These are phyloP conservation scores for Tuber borchii DNA, from an alignment of 495 filamentous ascomycete species.

Conservation along the genomic window DNA sequence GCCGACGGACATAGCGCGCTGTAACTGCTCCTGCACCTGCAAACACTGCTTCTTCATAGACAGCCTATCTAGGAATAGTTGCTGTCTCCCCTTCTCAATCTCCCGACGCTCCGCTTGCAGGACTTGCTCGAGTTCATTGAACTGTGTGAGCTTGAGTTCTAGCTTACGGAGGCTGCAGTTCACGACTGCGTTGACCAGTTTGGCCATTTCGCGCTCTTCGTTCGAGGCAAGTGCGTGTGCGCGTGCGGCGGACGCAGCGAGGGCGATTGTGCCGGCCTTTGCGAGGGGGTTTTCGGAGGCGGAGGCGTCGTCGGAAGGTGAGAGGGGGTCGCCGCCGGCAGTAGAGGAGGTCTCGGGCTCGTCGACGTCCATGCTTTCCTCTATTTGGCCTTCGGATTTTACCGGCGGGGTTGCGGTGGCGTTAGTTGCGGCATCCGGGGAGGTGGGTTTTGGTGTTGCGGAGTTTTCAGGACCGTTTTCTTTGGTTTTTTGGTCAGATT, in stretches of 20 bases:
- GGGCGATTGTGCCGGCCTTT: conserved; percentile 65
- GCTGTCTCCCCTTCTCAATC: conserved; percentile 79
- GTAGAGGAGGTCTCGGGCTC: conserved; percentile 53
- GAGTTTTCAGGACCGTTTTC: conserved; percentile 52
- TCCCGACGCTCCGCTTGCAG: conserved; percentile 87
- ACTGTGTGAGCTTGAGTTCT: conserved; percentile 61
- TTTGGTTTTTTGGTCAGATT: conserved; percentile 49
- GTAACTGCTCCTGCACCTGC: conserved; percentile 72
- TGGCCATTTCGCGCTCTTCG: conserved; percentile 92
- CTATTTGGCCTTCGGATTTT: conserved; percentile 49
- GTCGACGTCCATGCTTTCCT: conserved; percentile 59
- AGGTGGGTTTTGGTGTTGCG: conserved; percentile 44
- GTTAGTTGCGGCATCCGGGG: conserved; percentile 20
- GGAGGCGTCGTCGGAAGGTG: conserved; percentile 38
- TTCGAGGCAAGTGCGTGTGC: conserved; percentile 84
- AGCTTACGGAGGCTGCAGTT: conserved; percentile 46
- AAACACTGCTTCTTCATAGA: conserved; percentile 80
- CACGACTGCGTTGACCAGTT: conserved; percentile 76
- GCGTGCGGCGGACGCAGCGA: conserved; percentile 77
- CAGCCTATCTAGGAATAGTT: conserved; percentile 86
- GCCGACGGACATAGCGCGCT: conserved; percentile 54
- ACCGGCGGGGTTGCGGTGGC: conserved; percentile 46
- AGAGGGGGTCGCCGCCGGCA: conserved; percentile 50
- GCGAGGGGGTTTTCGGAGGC: conserved; percentile 49
- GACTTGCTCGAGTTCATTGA: conserved; percentile 89